Percentiles rank a stretch among this genome's conserved stretches.
These are phyloP conservation scores for Corylus heterophylla DNA, from an alignment of 306 rosid genomes.

Conservation along the genomic window DNA sequence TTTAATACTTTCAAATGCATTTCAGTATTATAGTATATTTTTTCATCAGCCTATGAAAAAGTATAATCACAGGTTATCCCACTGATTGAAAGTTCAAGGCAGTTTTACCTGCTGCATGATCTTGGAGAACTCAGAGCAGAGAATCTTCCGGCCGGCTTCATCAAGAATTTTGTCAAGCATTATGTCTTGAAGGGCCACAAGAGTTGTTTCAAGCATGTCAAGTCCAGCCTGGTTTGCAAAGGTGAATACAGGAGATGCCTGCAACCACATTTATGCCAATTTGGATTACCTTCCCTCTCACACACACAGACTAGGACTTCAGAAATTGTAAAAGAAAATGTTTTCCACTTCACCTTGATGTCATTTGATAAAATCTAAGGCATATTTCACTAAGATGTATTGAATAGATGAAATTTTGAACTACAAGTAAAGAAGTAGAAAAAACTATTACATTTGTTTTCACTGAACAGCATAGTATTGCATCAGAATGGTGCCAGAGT, in stretches of 20 bases:
- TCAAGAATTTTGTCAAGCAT: conserved; percentile 93
- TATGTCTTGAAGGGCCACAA: conserved; percentile 93
- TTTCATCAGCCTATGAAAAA: not conserved
- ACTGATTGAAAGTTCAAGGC: not conserved
- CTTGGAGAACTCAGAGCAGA: conserved; percentile 90
- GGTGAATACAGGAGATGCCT: conserved; percentile 93
- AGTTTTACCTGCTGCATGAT: conserved; percentile 85
- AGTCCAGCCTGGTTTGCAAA: conserved; percentile 97
- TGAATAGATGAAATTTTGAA: not conserved
- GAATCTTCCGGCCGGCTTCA: conserved; percentile 80
- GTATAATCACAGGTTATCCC: not conserved
- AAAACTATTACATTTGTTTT: conserved; percentile 61
- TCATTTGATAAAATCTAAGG: not conserved
- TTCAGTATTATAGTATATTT: not conserved
- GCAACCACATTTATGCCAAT: conserved; percentile 20
- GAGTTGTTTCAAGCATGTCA: conserved; percentile 97
- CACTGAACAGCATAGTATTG: conserved; percentile 91
- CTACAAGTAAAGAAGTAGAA: not conserved
- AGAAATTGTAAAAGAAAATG: not conserved
- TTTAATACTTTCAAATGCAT: not conserved
- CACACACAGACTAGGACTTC: not conserved
- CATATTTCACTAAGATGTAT: not conserved
- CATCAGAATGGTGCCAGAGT: conserved; percentile 91
- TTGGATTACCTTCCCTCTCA: not conserved
- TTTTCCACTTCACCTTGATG: not conserved